Base-by-base conservation (phyloP, 1,284 basidiomycete genomes). In the Ceratobasidium sp. region DNA sequence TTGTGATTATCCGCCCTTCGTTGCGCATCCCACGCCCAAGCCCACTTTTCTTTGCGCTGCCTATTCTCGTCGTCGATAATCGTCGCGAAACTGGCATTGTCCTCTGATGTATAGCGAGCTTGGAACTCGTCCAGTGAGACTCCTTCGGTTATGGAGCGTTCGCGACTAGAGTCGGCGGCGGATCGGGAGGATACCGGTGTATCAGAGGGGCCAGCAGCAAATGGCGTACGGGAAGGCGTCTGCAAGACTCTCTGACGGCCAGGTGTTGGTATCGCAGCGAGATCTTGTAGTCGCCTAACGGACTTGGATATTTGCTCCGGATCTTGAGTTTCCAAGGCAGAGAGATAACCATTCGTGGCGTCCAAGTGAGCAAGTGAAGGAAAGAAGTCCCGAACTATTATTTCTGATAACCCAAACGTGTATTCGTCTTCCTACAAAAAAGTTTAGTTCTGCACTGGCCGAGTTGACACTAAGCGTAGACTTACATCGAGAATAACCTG, bases 381-480 rank as follows among this genome's bases (percentile, higher is more conserved):
- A 80, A 98, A 99, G 86, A 98, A 99, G 84, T 98, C 96, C 66
- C 98, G 90, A 62, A 94, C 92, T 81, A 99, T 98, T 80, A 99
- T 98, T 64, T 90, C 88, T 1, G 94, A 95, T n/a, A 99, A 86
- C 0, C 93, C 93, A 66, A 88, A 89, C 0, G 95, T 96, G 81
- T 99, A 99, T 80, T 95, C 94, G 78, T 98, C 96, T 84, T 99
- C 97, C 74, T 83, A 62, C 29, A 19, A 72, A 27, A 22, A 19
- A 24, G 69, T 37, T 74, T 48, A 41, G 75, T 75, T 29, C 73
- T 66, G 14, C 58, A 74, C 34, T 69, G 37, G 31, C 72, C 51
- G 19, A 75, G 51, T 34, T 69, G 6, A 43, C 22, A 22, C 13
- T 41, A 13, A 37, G 24, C 16, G 24, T 14, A 13, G 16, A 74